phyloP scores from a whole-genome alignment of 169 alveolate species.

The Cryptosporidium ubiquitum region DNA sequence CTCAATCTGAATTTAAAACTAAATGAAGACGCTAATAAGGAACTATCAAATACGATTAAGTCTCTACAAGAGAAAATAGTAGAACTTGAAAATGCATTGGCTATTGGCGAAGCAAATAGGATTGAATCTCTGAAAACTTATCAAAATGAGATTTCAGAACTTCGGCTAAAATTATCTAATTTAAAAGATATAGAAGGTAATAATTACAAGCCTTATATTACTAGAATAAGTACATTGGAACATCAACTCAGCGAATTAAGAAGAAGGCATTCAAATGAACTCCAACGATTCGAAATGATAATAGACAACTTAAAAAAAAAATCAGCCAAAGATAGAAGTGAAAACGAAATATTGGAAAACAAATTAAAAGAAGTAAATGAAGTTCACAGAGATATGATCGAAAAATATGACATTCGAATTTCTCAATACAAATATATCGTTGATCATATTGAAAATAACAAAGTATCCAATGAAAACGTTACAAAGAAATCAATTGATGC shows the following conservation, averaged over 20 bases:
- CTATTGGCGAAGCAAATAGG: constrained; percentile 5
- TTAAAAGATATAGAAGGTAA: background rate
- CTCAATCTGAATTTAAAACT: background rate
- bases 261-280: constrained; percentile 44
- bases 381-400: background rate
- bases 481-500: background rate
- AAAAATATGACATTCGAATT: constrained; percentile 7
- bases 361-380: background rate
- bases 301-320: constrained; percentile 30
- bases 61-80: constrained; percentile 11
- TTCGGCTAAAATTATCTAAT: constrained; percentile 7
- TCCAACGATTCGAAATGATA: constrained; percentile 32
- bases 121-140: constrained; percentile 26
- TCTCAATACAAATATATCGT: background rate
- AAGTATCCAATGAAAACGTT: background rate
- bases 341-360: background rate
- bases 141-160: constrained; percentile 53
- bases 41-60: background rate
- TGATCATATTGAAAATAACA: constrained; percentile 13
- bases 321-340: constrained; percentile 3
- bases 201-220: constrained; percentile 29
- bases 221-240: constrained; percentile 41
- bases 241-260: constrained; percentile 47
- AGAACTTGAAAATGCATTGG: constrained; percentile 27
- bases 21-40: constrained; percentile 8